These are phyloP conservation scores for Pyricularia sp. DNA, from an alignment of 2,329 filamentous ascomycete species.

Conservation along the genomic window DNA sequence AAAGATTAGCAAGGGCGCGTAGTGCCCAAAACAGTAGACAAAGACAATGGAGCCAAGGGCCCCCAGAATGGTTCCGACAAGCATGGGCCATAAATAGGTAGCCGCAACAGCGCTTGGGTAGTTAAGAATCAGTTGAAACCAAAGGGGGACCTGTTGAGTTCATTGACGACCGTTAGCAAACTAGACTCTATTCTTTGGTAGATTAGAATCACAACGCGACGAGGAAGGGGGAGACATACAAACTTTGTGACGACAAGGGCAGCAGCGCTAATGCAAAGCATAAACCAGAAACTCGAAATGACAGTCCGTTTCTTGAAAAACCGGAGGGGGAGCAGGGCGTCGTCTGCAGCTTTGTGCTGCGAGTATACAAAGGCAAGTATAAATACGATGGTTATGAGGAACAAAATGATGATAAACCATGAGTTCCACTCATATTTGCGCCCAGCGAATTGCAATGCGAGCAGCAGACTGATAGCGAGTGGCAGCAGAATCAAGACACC, in stretches of 20 bases:
- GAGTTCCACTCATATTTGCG: constrained; percentile 24
- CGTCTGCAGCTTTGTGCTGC: constrained; percentile 1
- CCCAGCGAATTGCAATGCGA: constrained; percentile 36
- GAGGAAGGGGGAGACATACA: constrained; percentile 10
- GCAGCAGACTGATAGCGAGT: constrained; percentile 28
- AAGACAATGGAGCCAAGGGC: constrained; percentile 25
- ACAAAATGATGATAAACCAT: constrained; percentile 24
- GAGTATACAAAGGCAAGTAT: neutral
- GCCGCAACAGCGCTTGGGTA: constrained; percentile 27
- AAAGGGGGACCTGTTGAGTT: constrained; percentile 28
- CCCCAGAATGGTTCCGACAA: constrained; percentile 26
- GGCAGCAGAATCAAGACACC: constrained; percentile 7
- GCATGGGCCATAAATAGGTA: constrained; percentile 27
- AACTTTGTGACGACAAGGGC: constrained; percentile 5
- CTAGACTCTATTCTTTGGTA: neutral
- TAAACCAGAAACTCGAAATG: constrained; percentile 19
- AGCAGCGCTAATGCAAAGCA: constrained; percentile 18
- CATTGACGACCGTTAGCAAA: neutral
- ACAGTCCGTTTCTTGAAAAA: constrained; percentile 28
- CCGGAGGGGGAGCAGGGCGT: constrained; percentile 25
- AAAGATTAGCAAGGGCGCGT: constrained; percentile 28
- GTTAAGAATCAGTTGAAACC: constrained; percentile 33
- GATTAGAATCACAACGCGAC: neutral
- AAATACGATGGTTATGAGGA: constrained; percentile 17
- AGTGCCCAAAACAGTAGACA: constrained; percentile 27